These are phyloP conservation scores for Globisporangium parvum DNA, from an alignment of 352 stramenopile genomes.

Conservation along the genomic window DNA sequence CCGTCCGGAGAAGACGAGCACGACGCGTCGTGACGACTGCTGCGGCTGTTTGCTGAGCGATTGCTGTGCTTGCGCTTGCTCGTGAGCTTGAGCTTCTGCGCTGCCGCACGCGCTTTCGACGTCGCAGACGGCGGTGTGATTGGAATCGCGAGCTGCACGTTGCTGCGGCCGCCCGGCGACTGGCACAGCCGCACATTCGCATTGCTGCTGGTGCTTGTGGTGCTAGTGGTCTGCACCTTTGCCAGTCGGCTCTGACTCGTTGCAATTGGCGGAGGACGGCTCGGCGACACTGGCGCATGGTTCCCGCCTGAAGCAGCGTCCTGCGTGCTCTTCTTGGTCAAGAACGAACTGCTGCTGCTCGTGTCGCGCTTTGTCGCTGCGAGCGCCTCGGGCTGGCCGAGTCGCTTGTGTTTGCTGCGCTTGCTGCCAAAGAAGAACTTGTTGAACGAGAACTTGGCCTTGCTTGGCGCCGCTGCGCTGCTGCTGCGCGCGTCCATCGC, in stretches of 20 bases:
- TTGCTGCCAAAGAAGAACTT: conserved; percentile 15
- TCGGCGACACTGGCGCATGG: conserved; percentile 1
- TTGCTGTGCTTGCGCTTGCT: not conserved
- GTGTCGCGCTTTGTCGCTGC: not conserved
- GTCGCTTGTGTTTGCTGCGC: conserved; percentile 13
- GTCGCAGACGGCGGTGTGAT: conserved; percentile 18
- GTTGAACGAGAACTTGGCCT: conserved; percentile 25
- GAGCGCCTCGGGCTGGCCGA: not conserved
- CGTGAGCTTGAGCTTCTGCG: conserved; percentile 3
- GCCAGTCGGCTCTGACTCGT: not conserved
- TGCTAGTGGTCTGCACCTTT: not conserved
- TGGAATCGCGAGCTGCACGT: conserved; percentile 35
- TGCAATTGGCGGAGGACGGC: conserved; percentile 21
- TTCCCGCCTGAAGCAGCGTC: not conserved
- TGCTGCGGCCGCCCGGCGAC: conserved; percentile 25
- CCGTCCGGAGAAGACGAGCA: not conserved
- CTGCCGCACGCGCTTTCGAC: conserved; percentile 1
- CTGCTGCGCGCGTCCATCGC: not conserved
- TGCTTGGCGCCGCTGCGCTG: conserved; percentile 1
- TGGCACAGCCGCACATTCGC: conserved; percentile 23
- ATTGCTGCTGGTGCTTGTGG: not conserved
- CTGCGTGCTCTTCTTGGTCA: conserved; percentile 5
- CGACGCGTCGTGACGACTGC: not conserved
- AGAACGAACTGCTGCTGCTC: conserved; percentile 9
- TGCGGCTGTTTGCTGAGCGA: no score